Evolutionary conservation across 768 basidiomycete species (phyloP).

Genomic region (Boletus insuetus): DNA sequence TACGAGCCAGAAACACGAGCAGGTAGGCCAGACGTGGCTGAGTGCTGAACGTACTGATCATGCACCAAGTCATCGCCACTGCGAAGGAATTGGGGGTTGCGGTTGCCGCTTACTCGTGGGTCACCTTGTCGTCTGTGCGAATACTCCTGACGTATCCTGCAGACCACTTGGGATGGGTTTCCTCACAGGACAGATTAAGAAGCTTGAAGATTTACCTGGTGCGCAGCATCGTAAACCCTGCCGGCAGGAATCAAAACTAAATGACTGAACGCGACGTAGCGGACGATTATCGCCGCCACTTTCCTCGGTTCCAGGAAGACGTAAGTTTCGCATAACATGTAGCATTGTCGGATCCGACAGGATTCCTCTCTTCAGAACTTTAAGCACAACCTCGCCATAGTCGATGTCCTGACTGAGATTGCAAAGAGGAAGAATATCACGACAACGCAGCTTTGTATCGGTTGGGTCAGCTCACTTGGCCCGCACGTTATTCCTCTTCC

Average conservation of each 20-base stretch:
- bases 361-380: slow-evolving; percentile 29
- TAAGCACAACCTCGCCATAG: slow-evolving; percentile 41
- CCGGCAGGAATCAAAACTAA: neutral
- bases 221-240: neutral
- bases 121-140: neutral
- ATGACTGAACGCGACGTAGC: slow-evolving; percentile 24
- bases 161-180: slow-evolving; percentile 53
- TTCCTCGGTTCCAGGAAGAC: slow-evolving; percentile 46
- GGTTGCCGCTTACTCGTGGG: slow-evolving; percentile 56
- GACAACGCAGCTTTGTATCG: slow-evolving; percentile 41
- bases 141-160: neutral
- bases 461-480: slow-evolving; percentile 41
- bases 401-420: slow-evolving; percentile 40
- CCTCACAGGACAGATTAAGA: slow-evolving; percentile 48
- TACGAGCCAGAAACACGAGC: slow-evolving; percentile 51
- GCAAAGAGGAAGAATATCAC: slow-evolving; percentile 43
- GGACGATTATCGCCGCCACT: slow-evolving; percentile 36
- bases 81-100: slow-evolving; percentile 54
- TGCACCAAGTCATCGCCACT: slow-evolving; percentile 45
- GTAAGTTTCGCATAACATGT: slow-evolving; percentile 13
- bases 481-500: slow-evolving; percentile 48
- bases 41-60: neutral
- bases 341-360: neutral
- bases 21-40: slow-evolving; percentile 18
- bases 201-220: slow-evolving; percentile 33